Evolutionary conservation across 2,329 filamentous ascomycete genomes (phyloP), one percentile per base, ranked within the genome.

Genomic region (Zelopaecilomyces penicillatus): DNA sequence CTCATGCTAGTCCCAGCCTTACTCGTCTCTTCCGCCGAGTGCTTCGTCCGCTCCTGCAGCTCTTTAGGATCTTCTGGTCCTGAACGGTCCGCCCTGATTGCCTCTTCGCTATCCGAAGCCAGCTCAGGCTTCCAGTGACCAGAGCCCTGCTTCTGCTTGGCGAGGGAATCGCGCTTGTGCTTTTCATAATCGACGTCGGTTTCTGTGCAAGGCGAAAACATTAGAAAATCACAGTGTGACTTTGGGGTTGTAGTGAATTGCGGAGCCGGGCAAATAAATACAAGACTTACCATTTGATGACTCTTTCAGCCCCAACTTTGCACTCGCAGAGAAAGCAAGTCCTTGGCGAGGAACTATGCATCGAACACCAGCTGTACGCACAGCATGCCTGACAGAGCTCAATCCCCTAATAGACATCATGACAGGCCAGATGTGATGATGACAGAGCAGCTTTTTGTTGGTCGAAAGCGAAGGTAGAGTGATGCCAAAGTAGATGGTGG

Each of bases 101-200:
- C 79, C 62, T 86, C 85, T 70, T 94, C 87, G 64, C 83, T 86
- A 65, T 87, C 80, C 41, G 81, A 85, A 3, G 87, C 86, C 41
- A 94, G 71, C 61, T 84, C 81, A 26, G 83, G 73, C 67, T 85
- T 84, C 87, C 87, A 93, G 60, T 87, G 75, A 43, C 74, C 82
- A 61, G 78, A 74, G 49, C 85, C 86, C 34, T 75, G 65, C 62
- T 83, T 79, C 48, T 87, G 76, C 70, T 90, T 89, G 51, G 73
- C 48, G 37, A 83, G 65, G 27, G 71, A 70, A 57, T 82, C 77
- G 44, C 74, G 63, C 67, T 83, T 82, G 66, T 81, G 78, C 58
- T 67, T 74, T 49, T 82, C 75, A 55, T 67, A 65, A 51, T 73
- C 65, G 10, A 64, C 53, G 37, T 66, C 57, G 41, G 60, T 64